These are phyloP conservation scores for Corylus heterophylla DNA, from an alignment of 306 rosid genomes.

Conservation along the genomic window DNA sequence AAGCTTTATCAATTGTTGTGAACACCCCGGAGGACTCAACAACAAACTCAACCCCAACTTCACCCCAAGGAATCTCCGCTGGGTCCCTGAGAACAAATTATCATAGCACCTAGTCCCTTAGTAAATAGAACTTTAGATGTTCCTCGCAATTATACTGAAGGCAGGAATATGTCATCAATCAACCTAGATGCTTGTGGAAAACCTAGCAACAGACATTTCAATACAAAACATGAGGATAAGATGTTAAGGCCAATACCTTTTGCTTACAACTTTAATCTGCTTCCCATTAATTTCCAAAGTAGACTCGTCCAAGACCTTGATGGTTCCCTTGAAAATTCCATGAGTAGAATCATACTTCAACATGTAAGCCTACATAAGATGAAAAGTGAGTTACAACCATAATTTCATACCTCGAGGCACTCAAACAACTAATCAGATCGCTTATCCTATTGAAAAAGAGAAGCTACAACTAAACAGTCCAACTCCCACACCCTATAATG, in stretches of 20 bases:
- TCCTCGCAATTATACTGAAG: neutral
- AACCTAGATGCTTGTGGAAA: neutral
- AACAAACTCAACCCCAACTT: conserved; percentile 83
- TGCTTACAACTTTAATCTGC: conserved; percentile 66
- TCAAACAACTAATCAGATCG: neutral
- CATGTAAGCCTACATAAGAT: conserved; percentile 83
- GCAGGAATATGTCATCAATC: neutral
- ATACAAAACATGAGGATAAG: conserved; percentile 11
- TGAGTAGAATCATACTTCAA: conserved; percentile 94
- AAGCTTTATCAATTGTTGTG: conserved; percentile 82
- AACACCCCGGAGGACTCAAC: conserved; percentile 94
- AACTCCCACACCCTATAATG: neutral
- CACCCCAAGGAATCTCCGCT: conserved; percentile 93
- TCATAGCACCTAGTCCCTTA: conserved; percentile 14
- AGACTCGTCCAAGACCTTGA: conserved; percentile 62
- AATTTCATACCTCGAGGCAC: neutral
- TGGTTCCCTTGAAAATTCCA: conserved; percentile 74
- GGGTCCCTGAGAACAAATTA: conserved; percentile 65
- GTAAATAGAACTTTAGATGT: neutral
- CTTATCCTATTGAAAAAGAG: neutral
- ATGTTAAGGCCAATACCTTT: conserved; percentile 51
- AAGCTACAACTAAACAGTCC: neutral
- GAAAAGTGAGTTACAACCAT: neutral
- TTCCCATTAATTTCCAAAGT: conserved; percentile 90
- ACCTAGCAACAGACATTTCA: conserved; percentile 8